Evolutionary conservation across 2,329 filamentous ascomycete genomes (phyloP).

Genomic region (Aspergillus transmontanensis): DNA sequence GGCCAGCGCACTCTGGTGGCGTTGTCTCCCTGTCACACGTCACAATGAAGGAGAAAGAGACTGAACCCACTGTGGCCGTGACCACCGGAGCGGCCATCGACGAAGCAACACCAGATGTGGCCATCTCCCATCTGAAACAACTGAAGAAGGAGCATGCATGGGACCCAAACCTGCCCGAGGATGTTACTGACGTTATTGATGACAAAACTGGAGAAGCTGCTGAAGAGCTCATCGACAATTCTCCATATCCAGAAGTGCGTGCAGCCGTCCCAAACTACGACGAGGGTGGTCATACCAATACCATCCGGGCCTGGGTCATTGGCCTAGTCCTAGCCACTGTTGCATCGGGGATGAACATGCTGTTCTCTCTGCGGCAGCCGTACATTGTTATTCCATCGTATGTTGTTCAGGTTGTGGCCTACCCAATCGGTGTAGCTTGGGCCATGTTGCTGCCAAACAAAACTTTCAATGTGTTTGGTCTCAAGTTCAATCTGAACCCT

Average conservation of each 20-base stretch:
- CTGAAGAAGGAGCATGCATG: slow-evolving; percentile 64
- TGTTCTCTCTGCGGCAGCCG: slow-evolving; percentile 61
- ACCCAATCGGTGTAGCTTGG: slow-evolving; percentile 52
- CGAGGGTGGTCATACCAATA: slow-evolving; percentile 66
- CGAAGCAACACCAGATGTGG: slow-evolving; percentile 21
- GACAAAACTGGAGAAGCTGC: slow-evolving; percentile 61
- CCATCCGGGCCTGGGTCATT: slow-evolving; percentile 65
- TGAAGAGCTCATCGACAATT: slow-evolving; percentile 65
- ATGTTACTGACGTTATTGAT: slow-evolving; percentile 63
- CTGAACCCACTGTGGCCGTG: background rate
- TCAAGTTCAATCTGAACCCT: slow-evolving; percentile 44
- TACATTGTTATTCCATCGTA: slow-evolving; percentile 63
- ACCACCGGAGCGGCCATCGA: background rate
- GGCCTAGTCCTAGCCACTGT: slow-evolving; percentile 63
- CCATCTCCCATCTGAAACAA: slow-evolving; percentile 49
- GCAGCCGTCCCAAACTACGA: slow-evolving; percentile 67
- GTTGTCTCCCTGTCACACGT: background rate
- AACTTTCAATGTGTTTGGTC: slow-evolving; percentile 40
- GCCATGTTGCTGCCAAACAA: slow-evolving; percentile 40
- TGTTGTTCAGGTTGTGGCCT: slow-evolving; percentile 64
- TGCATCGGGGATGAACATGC: slow-evolving; percentile 63
- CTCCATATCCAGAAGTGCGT: slow-evolving; percentile 68
- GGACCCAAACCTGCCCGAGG: slow-evolving; percentile 67
- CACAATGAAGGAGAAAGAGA: slow-evolving; percentile 3
- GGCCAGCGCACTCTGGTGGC: background rate